Evolutionary conservation across 495 filamentous ascomycete genomes (phyloP).

Genomic region (Neurospora cerealis): DNA sequence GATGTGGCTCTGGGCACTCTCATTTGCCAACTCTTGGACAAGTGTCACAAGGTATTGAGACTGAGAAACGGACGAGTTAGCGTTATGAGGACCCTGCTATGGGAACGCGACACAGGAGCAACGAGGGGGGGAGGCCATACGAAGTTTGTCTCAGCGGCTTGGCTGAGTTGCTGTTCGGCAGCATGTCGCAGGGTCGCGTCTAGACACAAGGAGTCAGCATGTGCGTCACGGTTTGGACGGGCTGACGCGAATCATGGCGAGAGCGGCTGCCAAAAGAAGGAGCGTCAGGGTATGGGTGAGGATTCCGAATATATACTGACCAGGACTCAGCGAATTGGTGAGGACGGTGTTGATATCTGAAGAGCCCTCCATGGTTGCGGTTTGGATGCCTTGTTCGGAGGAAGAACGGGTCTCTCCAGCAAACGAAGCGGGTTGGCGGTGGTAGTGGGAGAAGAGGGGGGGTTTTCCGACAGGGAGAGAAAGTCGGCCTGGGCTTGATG

Average conservation of each 20-base stretch:
- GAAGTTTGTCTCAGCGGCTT: slow-evolving; percentile 88
- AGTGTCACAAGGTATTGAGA: slow-evolving; percentile 83
- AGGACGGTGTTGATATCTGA: slow-evolving; percentile 58
- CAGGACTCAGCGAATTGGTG: slow-evolving; percentile 81
- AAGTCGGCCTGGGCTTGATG: slow-evolving; percentile 15
- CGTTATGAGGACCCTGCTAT: slow-evolving; percentile 4
- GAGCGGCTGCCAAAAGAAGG: neutral
- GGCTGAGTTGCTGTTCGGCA: slow-evolving; percentile 87
- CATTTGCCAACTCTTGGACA: slow-evolving; percentile 86
- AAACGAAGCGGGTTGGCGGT: slow-evolving; percentile 4
- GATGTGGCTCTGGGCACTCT: slow-evolving; percentile 68
- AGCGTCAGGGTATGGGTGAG: slow-evolving; percentile 4
- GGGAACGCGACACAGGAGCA: slow-evolving; percentile 2
- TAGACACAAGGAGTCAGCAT: slow-evolving; percentile 27
- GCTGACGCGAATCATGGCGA: slow-evolving; percentile 11
- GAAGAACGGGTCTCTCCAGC: slow-evolving; percentile 6
- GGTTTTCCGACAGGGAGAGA: slow-evolving; percentile 18
- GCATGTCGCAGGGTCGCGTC: slow-evolving; percentile 81
- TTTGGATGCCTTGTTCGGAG: slow-evolving; percentile 12
- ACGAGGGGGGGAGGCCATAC: slow-evolving; percentile 46
- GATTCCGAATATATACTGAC: slow-evolving; percentile 40
- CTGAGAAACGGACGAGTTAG: slow-evolving; percentile 35
- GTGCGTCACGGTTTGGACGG: slow-evolving; percentile 3
- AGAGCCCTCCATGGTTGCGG: slow-evolving; percentile 37
- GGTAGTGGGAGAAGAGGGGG: slow-evolving; percentile 16